Percentiles rank a stretch among this genome's conserved stretches.
Conservation (phyloP, 345 rosid species). For the Citrus australasica region DNA sequence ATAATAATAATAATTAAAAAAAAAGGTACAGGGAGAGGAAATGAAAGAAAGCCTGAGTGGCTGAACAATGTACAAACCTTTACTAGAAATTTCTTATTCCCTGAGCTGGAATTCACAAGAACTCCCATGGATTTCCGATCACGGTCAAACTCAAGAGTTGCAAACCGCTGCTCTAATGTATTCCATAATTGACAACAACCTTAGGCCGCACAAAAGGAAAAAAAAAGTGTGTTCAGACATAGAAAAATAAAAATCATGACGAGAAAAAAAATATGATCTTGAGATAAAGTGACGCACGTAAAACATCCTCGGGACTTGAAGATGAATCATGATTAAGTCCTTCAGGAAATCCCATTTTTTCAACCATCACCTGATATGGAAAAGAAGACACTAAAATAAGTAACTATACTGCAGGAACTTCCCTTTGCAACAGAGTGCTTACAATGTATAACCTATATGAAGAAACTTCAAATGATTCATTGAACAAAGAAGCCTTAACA, state of each 20-base stretch:
- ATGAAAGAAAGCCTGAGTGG: not conserved
- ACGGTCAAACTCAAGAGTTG: conserved; percentile 92
- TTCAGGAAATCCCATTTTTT: conserved; percentile 89
- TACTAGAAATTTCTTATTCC: conserved; percentile 69
- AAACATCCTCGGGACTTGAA: conserved; percentile 33
- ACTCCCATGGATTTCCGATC: conserved; percentile 98
- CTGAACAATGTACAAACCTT: conserved; percentile 45
- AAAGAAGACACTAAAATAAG: not conserved
- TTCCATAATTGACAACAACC: conserved; percentile 76
- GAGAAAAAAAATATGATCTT: not conserved
- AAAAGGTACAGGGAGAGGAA: not conserved
- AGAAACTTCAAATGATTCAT: not conserved
- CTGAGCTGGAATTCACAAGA: conserved; percentile 74
- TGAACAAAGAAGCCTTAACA: conserved; percentile 1
- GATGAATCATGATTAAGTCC: conserved; percentile 36
- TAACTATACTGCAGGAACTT: not conserved
- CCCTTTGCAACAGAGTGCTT: not conserved
- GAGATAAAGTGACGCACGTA: conserved; percentile 41
- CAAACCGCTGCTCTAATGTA: conserved; percentile 69
- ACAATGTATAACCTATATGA: not conserved
- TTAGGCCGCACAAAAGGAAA: conserved; percentile 8
- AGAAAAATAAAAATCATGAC: not conserved
- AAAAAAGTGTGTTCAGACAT: not conserved
- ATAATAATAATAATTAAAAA: no score
- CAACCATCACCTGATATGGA: conserved; percentile 75